Evolutionary conservation across 2,329 filamentous ascomycete species (phyloP).

Genomic region (Sphaerostilbella broomeana): DNA sequence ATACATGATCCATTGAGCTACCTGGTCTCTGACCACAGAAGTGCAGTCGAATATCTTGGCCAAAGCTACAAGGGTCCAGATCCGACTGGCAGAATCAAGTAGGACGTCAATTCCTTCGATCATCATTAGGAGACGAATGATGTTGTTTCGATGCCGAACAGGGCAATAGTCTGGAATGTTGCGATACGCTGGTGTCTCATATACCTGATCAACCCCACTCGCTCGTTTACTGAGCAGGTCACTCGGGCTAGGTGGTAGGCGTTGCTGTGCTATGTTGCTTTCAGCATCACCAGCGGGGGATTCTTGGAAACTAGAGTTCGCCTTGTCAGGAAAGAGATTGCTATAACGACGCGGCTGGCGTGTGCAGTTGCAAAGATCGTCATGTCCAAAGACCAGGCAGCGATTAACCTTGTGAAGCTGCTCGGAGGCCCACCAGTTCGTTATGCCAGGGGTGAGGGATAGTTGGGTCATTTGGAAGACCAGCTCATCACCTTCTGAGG

Average conservation of each 20-base stretch:
- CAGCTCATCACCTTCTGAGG: conserved; percentile 54
- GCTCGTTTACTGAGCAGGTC: conserved; percentile 6
- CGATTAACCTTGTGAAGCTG: conserved; percentile 26
- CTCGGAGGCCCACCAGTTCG: conserved; percentile 45
- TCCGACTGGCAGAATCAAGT: conserved; percentile 58
- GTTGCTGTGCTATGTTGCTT: background rate
- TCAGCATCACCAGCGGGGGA: background rate
- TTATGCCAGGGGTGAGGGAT: conserved; percentile 49
- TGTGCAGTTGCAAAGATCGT: conserved; percentile 33
- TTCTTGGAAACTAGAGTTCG: conserved; percentile 1
- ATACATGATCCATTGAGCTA: conserved; percentile 53
- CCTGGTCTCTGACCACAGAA: conserved; percentile 38
- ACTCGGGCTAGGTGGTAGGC: conserved; percentile 6
- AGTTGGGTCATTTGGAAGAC: conserved; percentile 53
- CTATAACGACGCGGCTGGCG: background rate
- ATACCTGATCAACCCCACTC: conserved; percentile 6
- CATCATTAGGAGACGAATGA: conserved; percentile 55
- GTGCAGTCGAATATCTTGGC: conserved; percentile 52
- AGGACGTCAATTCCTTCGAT: conserved; percentile 48
- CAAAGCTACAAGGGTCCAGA: conserved; percentile 61
- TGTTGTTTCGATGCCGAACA: conserved; percentile 54
- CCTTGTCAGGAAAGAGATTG: background rate
- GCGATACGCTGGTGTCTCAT: conserved; percentile 26
- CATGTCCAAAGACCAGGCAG: conserved; percentile 33
- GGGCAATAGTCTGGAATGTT: conserved; percentile 54